phyloP scores from a whole-genome alignment of 2,329 filamentous ascomycete species.

The Phyllosticta capitalensis region DNA sequence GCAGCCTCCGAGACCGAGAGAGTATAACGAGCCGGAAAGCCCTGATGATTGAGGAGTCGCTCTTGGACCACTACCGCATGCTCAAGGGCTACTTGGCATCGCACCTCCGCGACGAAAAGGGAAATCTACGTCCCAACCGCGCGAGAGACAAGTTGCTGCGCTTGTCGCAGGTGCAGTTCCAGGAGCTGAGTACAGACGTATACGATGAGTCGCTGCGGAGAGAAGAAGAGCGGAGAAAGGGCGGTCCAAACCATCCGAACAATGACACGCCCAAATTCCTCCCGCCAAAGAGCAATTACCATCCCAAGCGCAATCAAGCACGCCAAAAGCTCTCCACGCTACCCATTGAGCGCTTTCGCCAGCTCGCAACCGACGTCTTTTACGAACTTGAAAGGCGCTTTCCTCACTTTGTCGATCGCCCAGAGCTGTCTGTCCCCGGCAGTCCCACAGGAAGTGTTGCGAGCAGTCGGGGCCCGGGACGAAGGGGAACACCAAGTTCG shows the following conservation, averaged over 20 bases:
- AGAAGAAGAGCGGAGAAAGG: constrained; percentile 51
- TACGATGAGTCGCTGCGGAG: constrained; percentile 88
- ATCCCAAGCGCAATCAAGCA: constrained; percentile 96
- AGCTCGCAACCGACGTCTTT: constrained; percentile 91
- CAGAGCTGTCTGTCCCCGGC: constrained; percentile 23
- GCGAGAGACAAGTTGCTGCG: constrained; percentile 90
- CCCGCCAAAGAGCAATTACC: constrained; percentile 78
- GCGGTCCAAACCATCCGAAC: constrained; percentile 39
- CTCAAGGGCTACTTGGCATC: constrained; percentile 66
- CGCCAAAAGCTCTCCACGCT: constrained; percentile 88
- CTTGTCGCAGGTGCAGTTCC: constrained; percentile 85
- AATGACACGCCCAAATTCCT: constrained; percentile 50
- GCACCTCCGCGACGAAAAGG: constrained; percentile 63
- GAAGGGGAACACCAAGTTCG: constrained; percentile 38
- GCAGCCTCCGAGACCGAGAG: constrained; percentile 43
- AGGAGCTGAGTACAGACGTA: constrained; percentile 94
- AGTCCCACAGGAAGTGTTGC: constrained; percentile 57
- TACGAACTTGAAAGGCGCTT: constrained; percentile 88
- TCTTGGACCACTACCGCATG: constrained; percentile 73
- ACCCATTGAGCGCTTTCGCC: constrained; percentile 75
- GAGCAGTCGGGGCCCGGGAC: constrained; percentile 50
- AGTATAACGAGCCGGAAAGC: constrained; percentile 49
- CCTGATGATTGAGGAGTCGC: constrained; percentile 53
- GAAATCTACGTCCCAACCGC: constrained; percentile 68
- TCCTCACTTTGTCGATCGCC: constrained; percentile 66